Evolutionary conservation across 257 asterid species (phyloP).

Genomic region (Jasminum sambac): DNA sequence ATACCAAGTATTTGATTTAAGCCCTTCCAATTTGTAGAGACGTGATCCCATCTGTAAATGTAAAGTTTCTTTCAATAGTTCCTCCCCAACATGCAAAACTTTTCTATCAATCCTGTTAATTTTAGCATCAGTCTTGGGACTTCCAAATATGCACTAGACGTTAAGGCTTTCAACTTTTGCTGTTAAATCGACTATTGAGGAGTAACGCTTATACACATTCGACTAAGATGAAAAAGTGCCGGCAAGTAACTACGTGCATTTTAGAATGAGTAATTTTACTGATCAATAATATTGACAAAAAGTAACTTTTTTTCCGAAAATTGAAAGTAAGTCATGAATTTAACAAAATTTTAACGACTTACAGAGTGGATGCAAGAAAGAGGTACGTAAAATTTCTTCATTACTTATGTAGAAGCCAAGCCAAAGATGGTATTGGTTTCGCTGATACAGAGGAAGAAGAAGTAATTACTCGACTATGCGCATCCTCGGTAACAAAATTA

Average conservation of each 20-base stretch:
- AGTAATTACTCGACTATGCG: not conserved
- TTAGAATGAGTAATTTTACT: not conserved
- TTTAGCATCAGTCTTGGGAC: not conserved
- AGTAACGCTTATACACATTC: not conserved
- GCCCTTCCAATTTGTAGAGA: not conserved
- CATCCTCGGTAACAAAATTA: not conserved
- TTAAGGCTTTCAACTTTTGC: not conserved
- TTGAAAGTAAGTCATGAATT: not conserved
- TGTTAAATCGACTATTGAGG: not conserved
- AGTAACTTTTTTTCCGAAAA: not conserved
- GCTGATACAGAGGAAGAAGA: not conserved
- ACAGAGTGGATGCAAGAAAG: too few species aligned
- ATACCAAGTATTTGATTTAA: not conserved
- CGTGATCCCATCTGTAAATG: not conserved
- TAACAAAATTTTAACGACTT: not conserved
- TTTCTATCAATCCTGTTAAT: not conserved
- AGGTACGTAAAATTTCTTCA: not conserved
- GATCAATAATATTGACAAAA: not conserved
- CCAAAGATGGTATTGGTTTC: not conserved
- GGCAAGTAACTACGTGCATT: not conserved
- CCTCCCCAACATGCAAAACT: constrained; percentile 4
- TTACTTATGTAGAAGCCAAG: not conserved
- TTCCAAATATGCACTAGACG: not conserved
- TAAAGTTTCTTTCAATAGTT: not conserved
- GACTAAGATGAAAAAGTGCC: not conserved